These are phyloP conservation scores for Pholiota microspora DNA, from an alignment of 768 basidiomycete species.

Conservation along the genomic window DNA sequence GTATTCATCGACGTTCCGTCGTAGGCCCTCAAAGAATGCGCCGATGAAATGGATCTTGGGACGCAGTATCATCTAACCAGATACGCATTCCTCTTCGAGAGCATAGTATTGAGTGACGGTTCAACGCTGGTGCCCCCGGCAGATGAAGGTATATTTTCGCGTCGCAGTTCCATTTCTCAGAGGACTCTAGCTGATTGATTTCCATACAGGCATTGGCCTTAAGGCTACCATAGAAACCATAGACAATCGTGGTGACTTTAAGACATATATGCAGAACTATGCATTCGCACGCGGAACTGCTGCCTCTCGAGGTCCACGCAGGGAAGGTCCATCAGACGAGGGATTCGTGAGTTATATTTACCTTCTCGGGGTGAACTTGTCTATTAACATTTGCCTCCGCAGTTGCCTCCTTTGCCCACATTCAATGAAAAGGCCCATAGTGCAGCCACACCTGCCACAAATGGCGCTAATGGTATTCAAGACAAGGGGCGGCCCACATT, in stretches of 20 bases:
- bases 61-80: constrained; percentile 95
- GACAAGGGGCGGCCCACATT: constrained; percentile 84
- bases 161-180: not conserved
- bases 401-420: constrained; percentile 65
- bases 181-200: not conserved
- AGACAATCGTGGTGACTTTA: constrained; percentile 94
- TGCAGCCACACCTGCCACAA: constrained; percentile 15
- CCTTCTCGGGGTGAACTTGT: not conserved
- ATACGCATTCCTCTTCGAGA: constrained; percentile 94
- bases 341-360: constrained; percentile 72
- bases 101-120: constrained; percentile 86
- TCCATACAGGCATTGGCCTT: constrained; percentile 56
- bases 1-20: constrained; percentile 2
- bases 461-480: constrained; percentile 34
- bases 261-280: constrained; percentile 96
- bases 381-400: constrained; percentile 9
- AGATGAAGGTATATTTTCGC: constrained; percentile 56
- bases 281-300: constrained; percentile 78
- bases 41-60: constrained; percentile 96
- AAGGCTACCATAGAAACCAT: constrained; percentile 88
- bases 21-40: constrained; percentile 89
- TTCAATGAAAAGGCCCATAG: constrained; percentile 24
- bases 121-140: constrained; percentile 73
- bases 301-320: constrained; percentile 65
- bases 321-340: constrained; percentile 89